These are phyloP conservation scores for Linum trigynum DNA, from an alignment of 345 rosid genomes.

Conservation along the genomic window DNA sequence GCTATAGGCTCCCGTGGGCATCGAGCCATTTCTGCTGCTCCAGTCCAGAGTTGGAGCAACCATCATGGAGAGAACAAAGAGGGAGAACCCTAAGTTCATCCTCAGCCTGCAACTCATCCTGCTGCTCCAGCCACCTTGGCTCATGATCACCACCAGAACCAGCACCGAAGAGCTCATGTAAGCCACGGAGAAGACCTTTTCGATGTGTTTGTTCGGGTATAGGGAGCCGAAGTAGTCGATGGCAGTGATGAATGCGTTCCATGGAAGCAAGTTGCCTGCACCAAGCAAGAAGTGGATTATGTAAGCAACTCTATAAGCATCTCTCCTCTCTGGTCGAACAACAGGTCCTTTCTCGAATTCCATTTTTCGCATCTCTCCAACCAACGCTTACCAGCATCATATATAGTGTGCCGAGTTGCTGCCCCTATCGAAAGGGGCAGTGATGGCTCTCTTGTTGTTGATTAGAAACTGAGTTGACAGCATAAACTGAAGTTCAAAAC, in stretches of 20 bases:
- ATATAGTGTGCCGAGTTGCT: neutral
- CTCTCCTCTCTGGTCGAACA: slow-evolving; percentile 38
- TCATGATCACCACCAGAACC: slow-evolving; percentile 48
- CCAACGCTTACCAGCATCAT: slow-evolving; percentile 11
- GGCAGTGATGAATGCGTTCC: slow-evolving; percentile 91
- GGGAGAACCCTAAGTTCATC: slow-evolving; percentile 71
- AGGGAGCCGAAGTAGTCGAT: slow-evolving; percentile 68
- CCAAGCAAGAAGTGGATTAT: slow-evolving; percentile 83
- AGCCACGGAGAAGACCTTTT: slow-evolving; percentile 79
- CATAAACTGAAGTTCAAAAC: slow-evolving; percentile 5
- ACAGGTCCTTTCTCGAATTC: slow-evolving; percentile 31
- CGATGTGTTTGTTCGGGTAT: slow-evolving; percentile 62
- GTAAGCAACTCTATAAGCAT: slow-evolving; percentile 60
- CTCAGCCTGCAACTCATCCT: slow-evolving; percentile 45
- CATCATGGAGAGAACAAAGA: slow-evolving; percentile 66
- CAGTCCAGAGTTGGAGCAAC: slow-evolving; percentile 57
- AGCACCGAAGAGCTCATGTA: slow-evolving; percentile 78
- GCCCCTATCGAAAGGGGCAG: neutral
- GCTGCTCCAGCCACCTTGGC: slow-evolving; percentile 47
- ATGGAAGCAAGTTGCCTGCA: slow-evolving; percentile 87
- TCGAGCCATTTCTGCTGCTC: slow-evolving; percentile 19
- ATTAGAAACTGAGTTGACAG: slow-evolving; percentile 19
- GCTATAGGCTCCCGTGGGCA: slow-evolving; percentile 29
- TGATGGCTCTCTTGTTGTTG: slow-evolving; percentile 11
- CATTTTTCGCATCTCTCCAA: slow-evolving; percentile 18